A percentile compares a stretch with the other conserved stretches of the same genome.
Evolutionary conservation across 2,329 filamentous ascomycete species (phyloP).

Genomic region (Xylaria sp.): DNA sequence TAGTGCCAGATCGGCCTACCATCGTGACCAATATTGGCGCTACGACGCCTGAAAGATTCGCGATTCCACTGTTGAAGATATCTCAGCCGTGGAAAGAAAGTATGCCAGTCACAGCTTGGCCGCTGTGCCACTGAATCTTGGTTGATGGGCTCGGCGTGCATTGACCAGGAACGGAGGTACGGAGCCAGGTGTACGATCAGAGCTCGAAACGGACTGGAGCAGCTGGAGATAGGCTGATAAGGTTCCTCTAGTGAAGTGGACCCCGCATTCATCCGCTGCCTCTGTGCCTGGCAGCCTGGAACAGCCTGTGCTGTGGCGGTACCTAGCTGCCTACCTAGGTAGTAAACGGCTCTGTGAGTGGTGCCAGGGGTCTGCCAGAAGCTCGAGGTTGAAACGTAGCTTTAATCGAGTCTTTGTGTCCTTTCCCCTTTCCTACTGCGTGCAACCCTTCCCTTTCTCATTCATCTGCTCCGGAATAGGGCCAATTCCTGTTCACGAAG

Average conservation of each 20-base stretch:
- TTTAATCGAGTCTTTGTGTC: slow-evolving; percentile 32
- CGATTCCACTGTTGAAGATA: background rate
- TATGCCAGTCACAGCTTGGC: no score
- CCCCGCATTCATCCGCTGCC: slow-evolving; percentile 30
- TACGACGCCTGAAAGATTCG: background rate
- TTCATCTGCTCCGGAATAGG: slow-evolving; percentile 12
- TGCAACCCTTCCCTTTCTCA: slow-evolving; percentile 10
- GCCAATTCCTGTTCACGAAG: slow-evolving; percentile 13
- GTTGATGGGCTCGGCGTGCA: slow-evolving; percentile 1
- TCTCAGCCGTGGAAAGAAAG: background rate
- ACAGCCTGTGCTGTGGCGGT: background rate
- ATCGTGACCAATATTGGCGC: slow-evolving; percentile 17
- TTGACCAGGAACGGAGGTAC: slow-evolving; percentile 1
- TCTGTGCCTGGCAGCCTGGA: no score
- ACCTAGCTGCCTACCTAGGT: background rate
- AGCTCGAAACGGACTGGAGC: no score
- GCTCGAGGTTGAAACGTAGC: slow-evolving; percentile 27
- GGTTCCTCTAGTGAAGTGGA: slow-evolving; percentile 13
- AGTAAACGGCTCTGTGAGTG: slow-evolving; percentile 22
- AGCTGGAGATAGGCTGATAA: slow-evolving; percentile 20
- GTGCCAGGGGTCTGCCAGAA: slow-evolving; percentile 23
- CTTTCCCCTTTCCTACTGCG: slow-evolving; percentile 24
- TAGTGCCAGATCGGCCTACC: slow-evolving; percentile 8
- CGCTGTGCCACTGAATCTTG: background rate
- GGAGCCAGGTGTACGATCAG: background rate